Conservation (phyloP, 176 grass and related monocot species). For the Lolium rigidum region DNA sequence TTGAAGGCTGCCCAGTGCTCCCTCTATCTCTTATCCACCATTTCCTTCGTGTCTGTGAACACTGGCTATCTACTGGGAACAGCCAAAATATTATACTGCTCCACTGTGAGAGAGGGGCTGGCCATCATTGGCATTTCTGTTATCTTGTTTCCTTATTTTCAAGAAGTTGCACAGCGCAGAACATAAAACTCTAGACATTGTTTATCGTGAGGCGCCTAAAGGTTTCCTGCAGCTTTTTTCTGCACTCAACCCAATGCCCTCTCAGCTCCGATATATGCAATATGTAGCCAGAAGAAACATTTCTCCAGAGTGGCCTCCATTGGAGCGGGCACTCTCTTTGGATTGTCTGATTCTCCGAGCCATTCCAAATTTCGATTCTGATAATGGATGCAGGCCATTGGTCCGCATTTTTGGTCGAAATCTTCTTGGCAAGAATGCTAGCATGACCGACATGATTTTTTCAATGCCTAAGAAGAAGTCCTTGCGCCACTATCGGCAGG, state of each 20-base stretch:
- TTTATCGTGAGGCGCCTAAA: constrained; percentile 93
- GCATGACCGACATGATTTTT: constrained; percentile 70
- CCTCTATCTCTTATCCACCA: constrained; percentile 88
- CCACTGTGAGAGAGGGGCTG: constrained; percentile 97
- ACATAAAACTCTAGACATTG: constrained; percentile 86
- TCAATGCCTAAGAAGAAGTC: constrained; percentile 95
- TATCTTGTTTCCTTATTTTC: constrained; percentile 87
- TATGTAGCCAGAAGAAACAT: constrained; percentile 97
- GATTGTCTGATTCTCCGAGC: constrained; percentile 97
- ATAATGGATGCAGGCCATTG: constrained; percentile 90
- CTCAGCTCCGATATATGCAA: constrained; percentile 91
- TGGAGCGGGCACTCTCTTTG: constrained; percentile 86
- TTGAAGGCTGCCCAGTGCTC: constrained; percentile 94
- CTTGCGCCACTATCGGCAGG: constrained; percentile 86
- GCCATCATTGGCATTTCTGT: constrained; percentile 93
- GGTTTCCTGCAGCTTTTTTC: constrained; percentile 93
- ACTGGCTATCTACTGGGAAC: constrained; percentile 75
- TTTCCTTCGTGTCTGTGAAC: constrained; percentile 82
- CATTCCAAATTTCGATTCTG: constrained; percentile 86
- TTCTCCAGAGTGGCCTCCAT: constrained; percentile 86
- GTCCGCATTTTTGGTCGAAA: constrained; percentile 88
- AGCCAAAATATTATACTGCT: constrained; percentile 89
- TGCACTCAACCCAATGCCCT: constrained; percentile 91
- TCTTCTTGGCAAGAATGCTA: constrained; percentile 66
- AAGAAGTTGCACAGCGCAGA: constrained; percentile 82